Percentiles rank a stretch among this genome's conserved stretches.
Conservation (phyloP, 208 protist species). For the Strigomonas galati region DNA sequence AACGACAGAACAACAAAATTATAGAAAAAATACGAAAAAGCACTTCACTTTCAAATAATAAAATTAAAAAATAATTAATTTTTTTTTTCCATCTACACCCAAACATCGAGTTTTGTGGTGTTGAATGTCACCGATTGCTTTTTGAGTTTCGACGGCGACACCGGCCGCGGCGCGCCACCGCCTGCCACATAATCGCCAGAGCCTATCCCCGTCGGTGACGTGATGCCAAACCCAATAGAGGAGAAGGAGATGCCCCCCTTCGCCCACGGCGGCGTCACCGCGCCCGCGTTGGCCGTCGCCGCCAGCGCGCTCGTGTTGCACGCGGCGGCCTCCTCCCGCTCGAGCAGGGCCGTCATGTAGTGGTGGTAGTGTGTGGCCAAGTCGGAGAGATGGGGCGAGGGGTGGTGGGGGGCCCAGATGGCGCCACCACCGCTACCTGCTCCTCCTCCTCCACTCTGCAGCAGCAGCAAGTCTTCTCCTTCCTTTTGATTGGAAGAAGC, state of each 20-base stretch:
- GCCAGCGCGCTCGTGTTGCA: no score
- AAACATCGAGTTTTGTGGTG: constrained; percentile 18
- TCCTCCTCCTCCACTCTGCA: no score
- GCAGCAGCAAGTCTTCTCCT: no score
- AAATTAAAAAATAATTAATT: constrained; percentile 9
- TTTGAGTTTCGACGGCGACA: neutral
- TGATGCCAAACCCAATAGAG: no score
- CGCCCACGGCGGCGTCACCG: no score
- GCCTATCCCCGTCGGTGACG: no score
- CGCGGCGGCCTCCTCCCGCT: no score
- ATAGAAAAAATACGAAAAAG: neutral
- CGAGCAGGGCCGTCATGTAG: neutral
- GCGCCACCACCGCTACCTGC: no score
- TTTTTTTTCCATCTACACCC: constrained; percentile 7
- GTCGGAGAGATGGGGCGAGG: neutral
- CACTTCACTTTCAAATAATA: neutral
- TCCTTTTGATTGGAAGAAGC: no score
- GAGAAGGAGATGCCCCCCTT: no score
- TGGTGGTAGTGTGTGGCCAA: neutral
- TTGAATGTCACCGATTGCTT: constrained; percentile 14
- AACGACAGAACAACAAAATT: neutral
- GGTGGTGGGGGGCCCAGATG: neutral
- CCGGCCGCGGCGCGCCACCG: neutral
- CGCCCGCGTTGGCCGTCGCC: no score
- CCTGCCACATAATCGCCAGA: neutral